Conservation (phyloP, 805 yeast species). For the Metschnikowia vanudenii region DNA sequence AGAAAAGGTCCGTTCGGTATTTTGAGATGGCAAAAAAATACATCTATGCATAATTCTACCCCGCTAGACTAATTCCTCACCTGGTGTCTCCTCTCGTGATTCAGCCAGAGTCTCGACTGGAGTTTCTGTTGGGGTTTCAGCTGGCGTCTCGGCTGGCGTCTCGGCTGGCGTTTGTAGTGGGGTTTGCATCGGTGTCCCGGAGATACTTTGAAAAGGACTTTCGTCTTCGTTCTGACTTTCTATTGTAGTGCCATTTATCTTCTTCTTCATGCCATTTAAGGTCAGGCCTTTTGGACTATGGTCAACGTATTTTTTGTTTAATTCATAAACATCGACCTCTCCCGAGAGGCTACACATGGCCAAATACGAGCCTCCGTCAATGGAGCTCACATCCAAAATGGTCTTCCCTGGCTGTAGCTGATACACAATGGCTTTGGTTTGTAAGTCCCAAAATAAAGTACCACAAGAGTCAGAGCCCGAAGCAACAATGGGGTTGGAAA, state of each 20-base stretch:
- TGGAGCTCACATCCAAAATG: slow-evolving; percentile 43
- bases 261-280: neutral
- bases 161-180: slow-evolving; percentile 1
- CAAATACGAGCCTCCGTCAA: slow-evolving; percentile 36
- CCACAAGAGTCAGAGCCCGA: slow-evolving; percentile 62
- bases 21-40: no score
- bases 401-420: slow-evolving; percentile 26
- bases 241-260: neutral
- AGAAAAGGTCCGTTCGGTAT: no score
- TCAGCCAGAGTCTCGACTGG: neutral
- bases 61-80: no score
- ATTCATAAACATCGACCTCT: slow-evolving; percentile 14
- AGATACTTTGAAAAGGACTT: neutral
- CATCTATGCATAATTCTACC: no score
- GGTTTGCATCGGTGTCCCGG: slow-evolving; percentile 4
- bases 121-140: neutral
- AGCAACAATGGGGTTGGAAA: slow-evolving; percentile 41
- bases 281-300: neutral
- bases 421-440: slow-evolving; percentile 48
- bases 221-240: neutral
- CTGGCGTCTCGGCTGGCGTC: neutral
- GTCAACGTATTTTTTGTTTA: slow-evolving; percentile 6
- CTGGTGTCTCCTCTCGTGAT: neutral
- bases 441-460: slow-evolving; percentile 65
- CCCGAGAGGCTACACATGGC: slow-evolving; percentile 26